Percentiles rank a stretch among this genome's conserved stretches.
phyloP scores from a whole-genome alignment of 768 basidiomycete species.

The Pleurotus tuoliensis region DNA sequence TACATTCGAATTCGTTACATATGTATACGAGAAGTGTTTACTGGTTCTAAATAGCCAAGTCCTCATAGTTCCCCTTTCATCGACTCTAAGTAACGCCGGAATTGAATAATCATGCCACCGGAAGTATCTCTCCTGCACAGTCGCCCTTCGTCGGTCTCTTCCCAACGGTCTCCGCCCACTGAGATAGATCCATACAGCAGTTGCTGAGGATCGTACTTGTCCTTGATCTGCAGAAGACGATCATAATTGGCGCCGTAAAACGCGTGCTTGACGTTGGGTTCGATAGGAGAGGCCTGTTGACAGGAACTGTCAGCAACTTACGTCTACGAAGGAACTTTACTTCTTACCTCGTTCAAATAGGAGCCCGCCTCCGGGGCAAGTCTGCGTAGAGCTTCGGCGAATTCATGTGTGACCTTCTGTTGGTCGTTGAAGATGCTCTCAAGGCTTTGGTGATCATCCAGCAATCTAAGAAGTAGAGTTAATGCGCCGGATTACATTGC shows the following conservation, averaged over 20 bases:
- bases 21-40: too few species aligned
- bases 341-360: neutral
- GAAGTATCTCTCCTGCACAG: neutral
- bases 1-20: too few species aligned
- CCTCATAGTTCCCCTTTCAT: neutral
- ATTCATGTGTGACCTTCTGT: neutral
- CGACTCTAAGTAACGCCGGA: neutral
- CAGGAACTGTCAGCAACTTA: neutral
- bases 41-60: too few species aligned
- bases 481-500: too few species aligned
- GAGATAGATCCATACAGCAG: neutral
- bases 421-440: slow-evolving; percentile 1
- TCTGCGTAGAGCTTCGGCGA: neutral
- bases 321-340: neutral
- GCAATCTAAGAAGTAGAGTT: neutral
- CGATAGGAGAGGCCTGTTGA: neutral
- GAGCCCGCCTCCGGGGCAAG: neutral
- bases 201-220: slow-evolving; percentile 1
- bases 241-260: slow-evolving; percentile 1
- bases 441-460: neutral
- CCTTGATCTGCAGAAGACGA: neutral
- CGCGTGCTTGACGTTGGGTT: neutral
- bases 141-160: neutral
- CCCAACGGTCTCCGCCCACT: neutral
- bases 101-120: neutral